Conservation (phyloP, 192 early-diverging fungal species). For the Chytriomyces sp. region DNA sequence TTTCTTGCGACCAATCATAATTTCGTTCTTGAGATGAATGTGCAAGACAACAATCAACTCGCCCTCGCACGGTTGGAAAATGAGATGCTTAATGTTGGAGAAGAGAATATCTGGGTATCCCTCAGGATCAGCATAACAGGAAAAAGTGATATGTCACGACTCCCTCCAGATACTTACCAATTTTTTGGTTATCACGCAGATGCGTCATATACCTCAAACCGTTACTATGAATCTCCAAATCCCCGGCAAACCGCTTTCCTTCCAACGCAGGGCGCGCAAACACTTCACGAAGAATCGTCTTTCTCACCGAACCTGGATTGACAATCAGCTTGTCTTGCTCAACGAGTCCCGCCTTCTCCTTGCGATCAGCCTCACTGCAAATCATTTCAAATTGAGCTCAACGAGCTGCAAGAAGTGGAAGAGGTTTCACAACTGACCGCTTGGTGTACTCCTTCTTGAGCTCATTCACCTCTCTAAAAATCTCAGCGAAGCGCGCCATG, state of each 20-base stretch:
- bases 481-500: conserved; percentile 75
- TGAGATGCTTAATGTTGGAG: conserved; percentile 95
- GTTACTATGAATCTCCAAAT: conserved; percentile 95
- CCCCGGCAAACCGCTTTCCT: conserved; percentile 86
- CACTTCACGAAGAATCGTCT: conserved; percentile 82
- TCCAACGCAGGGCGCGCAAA: conserved; percentile 90
- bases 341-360: conserved; percentile 95
- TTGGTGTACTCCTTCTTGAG: conserved; percentile 93
- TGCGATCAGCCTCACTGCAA: conserved; percentile 82
- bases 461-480: conserved; percentile 83
- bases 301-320: conserved; percentile 68
- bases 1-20: conserved; percentile 99
- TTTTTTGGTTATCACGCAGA: conserved; percentile 73
- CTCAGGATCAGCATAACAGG: conserved; percentile 2
- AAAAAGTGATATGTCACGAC: conserved; percentile 1
- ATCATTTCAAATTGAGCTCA: not conserved
- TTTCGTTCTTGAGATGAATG: conserved; percentile 92
- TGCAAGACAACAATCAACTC: conserved; percentile 96
- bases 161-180: conserved; percentile 57
- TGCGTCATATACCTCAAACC: conserved; percentile 89
- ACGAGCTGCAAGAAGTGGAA: not conserved
- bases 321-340: conserved; percentile 88
- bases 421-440: conserved; percentile 40
- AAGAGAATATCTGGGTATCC: conserved; percentile 80
- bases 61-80: conserved; percentile 98